Base-by-base conservation (phyloP, 768 basidiomycete genomes). In the Coprinopsis marcescibilis region DNA sequence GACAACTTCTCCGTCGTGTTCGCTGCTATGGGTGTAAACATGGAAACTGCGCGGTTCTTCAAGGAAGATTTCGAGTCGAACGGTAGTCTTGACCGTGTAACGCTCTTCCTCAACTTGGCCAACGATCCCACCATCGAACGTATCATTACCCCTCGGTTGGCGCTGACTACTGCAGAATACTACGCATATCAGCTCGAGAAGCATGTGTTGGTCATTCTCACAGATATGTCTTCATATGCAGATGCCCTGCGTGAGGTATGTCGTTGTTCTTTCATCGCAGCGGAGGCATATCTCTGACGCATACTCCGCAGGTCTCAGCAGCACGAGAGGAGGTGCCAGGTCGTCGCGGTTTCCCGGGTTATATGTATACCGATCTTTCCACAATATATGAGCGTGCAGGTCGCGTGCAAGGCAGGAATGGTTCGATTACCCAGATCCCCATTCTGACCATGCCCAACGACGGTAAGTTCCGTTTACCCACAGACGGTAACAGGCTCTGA, bases 1-100 rank as follows among this genome's bases (percentile, higher is more conserved):
- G 95, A 99, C 72, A 99, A 99, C 69, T 99, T 99, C 78, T 95
- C 92, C 39, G 94, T 99, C 60, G 96, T 98, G 39, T 99, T 98
- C 64, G 96, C 94, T 47, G 96, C 96, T 32, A 98, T 99, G 96
- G 96, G 96, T 78, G 96, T 95, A 50, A 99, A 99, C 73, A 96
- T 96, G 93, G 96, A 99, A 68, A 98, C 96, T 4, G 96, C 96
- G 39, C 83, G 95, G 44, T 99, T 96, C 77, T 99, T 99, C 87
- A 94, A 95, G 68, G 89, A 94, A 64, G 96, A 99, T 72, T 98
- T 98, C 64, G 94, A 98, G 68, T 95, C 96, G 59, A 97, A 96
- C 63, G 96, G 96, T 45, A 89, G 85, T 75, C 77, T 98, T 52
- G 93, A 97, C 69, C 87, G 96, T 56, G 93, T 96, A 45, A 98